Base-by-base conservation (phyloP, 208 protist genomes). In the Cochliopodium minus region DNA sequence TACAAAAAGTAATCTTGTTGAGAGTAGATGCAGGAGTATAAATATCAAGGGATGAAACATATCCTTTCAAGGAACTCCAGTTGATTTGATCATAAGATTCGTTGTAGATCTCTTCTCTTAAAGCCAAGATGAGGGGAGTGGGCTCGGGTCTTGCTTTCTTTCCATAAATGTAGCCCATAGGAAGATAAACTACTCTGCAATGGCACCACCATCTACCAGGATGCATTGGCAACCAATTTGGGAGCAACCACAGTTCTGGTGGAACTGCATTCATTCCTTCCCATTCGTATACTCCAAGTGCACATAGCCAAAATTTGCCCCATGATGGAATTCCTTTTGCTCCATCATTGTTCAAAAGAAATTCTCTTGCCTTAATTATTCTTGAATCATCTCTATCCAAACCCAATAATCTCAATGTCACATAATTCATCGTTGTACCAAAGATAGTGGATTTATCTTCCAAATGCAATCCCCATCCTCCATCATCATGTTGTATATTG, bases 111-210 rank as follows among this genome's bases (percentile, higher is more conserved):
- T 94, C 87, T n/a, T 74, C 59, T 50, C 83, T 67, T 15, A 94
- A 65, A 17, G 54, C 63, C 22, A 67, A 46, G n/a, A 87, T 65
- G 11, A 90, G 47, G 15, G 72, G 71, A 46, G 75, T 73, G 25
- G 65, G 33, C 10, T 68, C 57, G 2, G 70, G 59, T 1, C 56
- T 67, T 68, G 78, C 87, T 26, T 79, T 76, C 9, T 76, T 52
- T 20, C 87, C 89, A 69, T 93, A 97, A 26, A 94, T 67, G 68
- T 95, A 96, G 26, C 77, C 78, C 72, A 97, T 94, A 20, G 92
- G 87, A 17, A 94, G 66, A 48, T 92, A 87, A 30, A 97, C 86
- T 39, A 92, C 87, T 39, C 92, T 78, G 61, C 82, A 91, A 78
- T 97, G 90, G 71, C 88, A 94, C 92, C 92, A 92, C 48, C 77